These are phyloP conservation scores for Pythium brassicae DNA, from an alignment of 352 stramenopile genomes.

Conservation along the genomic window DNA sequence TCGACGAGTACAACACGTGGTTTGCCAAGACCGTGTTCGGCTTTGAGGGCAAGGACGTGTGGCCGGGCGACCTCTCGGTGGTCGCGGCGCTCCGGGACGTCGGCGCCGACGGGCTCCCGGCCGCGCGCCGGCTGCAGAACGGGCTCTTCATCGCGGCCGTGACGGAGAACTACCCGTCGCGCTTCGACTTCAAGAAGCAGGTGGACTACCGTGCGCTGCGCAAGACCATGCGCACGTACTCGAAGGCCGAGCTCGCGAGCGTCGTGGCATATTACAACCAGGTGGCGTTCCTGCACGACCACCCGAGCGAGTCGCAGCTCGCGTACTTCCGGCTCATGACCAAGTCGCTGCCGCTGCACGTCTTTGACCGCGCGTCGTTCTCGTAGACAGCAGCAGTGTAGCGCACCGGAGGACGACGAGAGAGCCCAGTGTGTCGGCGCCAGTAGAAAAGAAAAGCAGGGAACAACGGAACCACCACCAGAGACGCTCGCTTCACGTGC, in stretches of 20 bases:
- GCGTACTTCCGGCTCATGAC: conserved; percentile 86
- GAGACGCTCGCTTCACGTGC: neutral
- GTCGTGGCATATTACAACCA: conserved; percentile 86
- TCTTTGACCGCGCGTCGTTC: conserved; percentile 83
- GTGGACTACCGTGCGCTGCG: conserved; percentile 76
- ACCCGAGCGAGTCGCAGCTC: conserved; percentile 61
- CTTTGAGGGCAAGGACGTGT: conserved; percentile 77
- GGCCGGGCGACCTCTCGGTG: conserved; percentile 74
- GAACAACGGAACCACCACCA: no score
- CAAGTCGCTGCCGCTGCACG: conserved; percentile 72
- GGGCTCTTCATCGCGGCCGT: conserved; percentile 77
- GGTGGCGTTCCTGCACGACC: conserved; percentile 39
- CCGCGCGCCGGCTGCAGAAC: conserved; percentile 66
- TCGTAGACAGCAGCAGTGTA: conserved; percentile 36
- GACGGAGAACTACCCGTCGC: conserved; percentile 82
- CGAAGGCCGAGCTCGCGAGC: conserved; percentile 63
- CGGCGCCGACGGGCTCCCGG: conserved; percentile 49
- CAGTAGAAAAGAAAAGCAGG: neutral
- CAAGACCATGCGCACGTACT: conserved; percentile 75
- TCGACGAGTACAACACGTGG: conserved; percentile 89
- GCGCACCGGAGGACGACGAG: neutral
- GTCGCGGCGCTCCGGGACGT: conserved; percentile 76
- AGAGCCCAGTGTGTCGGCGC: neutral
- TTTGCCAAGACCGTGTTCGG: conserved; percentile 84
- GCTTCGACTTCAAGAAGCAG: conserved; percentile 75